Evolutionary conservation across 2,329 filamentous ascomycete species (phyloP).

Genomic region (Coniella vitis): DNA sequence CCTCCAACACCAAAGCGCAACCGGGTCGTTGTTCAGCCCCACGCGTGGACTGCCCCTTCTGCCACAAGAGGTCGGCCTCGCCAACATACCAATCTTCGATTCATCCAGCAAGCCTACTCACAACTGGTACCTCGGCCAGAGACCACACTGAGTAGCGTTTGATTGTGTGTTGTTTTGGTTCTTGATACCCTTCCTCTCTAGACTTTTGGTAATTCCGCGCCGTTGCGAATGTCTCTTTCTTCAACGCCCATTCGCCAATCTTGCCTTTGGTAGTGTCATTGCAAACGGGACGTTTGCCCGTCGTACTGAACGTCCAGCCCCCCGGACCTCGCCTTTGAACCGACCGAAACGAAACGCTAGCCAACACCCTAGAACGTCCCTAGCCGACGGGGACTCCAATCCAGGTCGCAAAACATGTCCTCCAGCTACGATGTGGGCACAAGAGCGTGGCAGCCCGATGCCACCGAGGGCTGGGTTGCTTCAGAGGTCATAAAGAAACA

Average conservation of each 20-base stretch:
- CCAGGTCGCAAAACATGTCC: slow-evolving; percentile 56
- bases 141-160: not conserved
- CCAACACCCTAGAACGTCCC: not conserved
- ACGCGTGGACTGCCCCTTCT: not conserved
- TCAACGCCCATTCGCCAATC: slow-evolving; percentile 12
- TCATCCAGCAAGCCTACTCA: not conserved
- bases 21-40: not conserved
- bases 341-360: slow-evolving; percentile 8
- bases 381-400: slow-evolving; percentile 6
- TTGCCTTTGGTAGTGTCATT: slow-evolving; percentile 17
- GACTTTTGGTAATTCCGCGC: slow-evolving; percentile 5
- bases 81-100: not conserved
- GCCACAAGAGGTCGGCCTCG: not conserved
- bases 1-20: not conserved
- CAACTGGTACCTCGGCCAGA: slow-evolving; percentile 5
- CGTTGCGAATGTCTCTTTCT: slow-evolving; percentile 17
- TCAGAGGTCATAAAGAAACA: slow-evolving; percentile 88
- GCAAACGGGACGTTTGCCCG: slow-evolving; percentile 8
- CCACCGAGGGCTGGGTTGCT: slow-evolving; percentile 92
- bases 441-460: slow-evolving; percentile 96
- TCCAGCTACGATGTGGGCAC: slow-evolving; percentile 95
- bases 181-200: slow-evolving; percentile 9
- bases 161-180: slow-evolving; percentile 7
- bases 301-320: not conserved
- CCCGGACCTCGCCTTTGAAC: slow-evolving; percentile 3